Evolutionary conservation across 805 yeast species (phyloP), one percentile per base, ranked within the genome.

Genomic region (Schizosaccharomyces japonicus): DNA sequence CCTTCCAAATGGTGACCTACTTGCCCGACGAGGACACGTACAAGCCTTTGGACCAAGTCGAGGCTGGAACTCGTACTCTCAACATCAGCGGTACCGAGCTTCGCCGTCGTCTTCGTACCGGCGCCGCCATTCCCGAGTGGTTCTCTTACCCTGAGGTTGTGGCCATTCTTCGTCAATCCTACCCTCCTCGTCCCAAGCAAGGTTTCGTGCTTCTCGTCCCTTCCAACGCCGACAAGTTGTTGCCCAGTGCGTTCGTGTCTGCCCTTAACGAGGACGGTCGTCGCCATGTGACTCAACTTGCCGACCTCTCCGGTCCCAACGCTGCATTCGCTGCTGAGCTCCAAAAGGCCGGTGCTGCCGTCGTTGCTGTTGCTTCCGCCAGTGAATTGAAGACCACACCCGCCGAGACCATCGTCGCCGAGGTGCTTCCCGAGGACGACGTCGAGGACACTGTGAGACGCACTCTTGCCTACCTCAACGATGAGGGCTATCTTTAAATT

Each of bases 131-230:
- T 55, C 96, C 96, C 52, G 90, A 75, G 60, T 85, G 96, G 96
- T 85, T 87, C 65, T 82, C 95, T 4, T 85, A 85, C 65, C 94
- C 95, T 2, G 95, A 85, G 63, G 95, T 87, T 48, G 96, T 87
- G 51, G 72, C 73, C 61, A 84, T 87, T 51, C 71, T 85, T 57
- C 78, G 96, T 61, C 87, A 82, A 57, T 74, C 85, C 44, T 85
- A 85, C 62, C 95, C 95, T 49, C 94, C 96, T 53, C 76, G 95
- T 64, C 73, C 70, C 50, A 62, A 70, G 50, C 96, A 87, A 66
- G 96, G 96, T 31, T 87, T 85, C 63, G 80, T 82, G 6, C 66
- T 84, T 48, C 70, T 76, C 51, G 66, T 83, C 48, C 68, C 76
- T 29, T 75, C 80, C 55, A 68, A 77, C 28, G 77, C 80, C 49